These are phyloP conservation scores for Fusarium sp. DNA, from an alignment of 2,329 filamentous ascomycete species.

Conservation along the genomic window DNA sequence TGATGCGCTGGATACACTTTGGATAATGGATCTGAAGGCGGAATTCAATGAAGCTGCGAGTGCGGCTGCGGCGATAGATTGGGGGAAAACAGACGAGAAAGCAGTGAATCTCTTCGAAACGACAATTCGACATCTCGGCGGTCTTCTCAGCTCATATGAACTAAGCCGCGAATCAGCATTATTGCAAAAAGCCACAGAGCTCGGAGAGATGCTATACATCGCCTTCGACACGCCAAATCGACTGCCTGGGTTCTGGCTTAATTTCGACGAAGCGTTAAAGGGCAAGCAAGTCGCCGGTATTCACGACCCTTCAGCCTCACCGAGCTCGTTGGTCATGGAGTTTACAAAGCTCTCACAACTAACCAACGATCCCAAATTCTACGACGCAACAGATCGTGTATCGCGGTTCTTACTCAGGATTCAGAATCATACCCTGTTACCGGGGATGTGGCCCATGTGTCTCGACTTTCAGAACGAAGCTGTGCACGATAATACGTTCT, in stretches of 20 bases:
- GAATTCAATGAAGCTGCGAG: conserved; percentile 63
- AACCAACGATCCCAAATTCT: conserved; percentile 77
- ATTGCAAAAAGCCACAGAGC: conserved; percentile 21
- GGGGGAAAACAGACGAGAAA: conserved; percentile 55
- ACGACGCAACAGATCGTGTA: conserved; percentile 79
- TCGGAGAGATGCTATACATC: conserved; percentile 63
- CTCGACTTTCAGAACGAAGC: conserved; percentile 70
- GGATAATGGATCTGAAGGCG: conserved; percentile 67
- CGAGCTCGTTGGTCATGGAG: conserved; percentile 77
- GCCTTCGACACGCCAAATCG: conserved; percentile 66
- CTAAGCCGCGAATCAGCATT: conserved; percentile 57
- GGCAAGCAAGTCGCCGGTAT: conserved; percentile 60
- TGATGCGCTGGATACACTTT: conserved; percentile 69
- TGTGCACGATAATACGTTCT: conserved; percentile 57
- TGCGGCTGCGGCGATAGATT: conserved; percentile 62
- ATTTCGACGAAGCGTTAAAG: conserved; percentile 56
- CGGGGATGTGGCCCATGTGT: conserved; percentile 79
- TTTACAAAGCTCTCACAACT: conserved; percentile 80
- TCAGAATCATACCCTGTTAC: conserved; percentile 75
- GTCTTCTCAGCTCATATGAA: conserved; percentile 62
- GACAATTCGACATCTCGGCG: conserved; percentile 64
- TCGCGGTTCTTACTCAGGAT: conserved; percentile 74
- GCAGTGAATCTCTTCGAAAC: conserved; percentile 66
- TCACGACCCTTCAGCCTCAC: conserved; percentile 59
- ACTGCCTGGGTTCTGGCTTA: conserved; percentile 59